Conservation (phyloP, 805 yeast genomes). For the Saturnispora saitoi region DNA sequence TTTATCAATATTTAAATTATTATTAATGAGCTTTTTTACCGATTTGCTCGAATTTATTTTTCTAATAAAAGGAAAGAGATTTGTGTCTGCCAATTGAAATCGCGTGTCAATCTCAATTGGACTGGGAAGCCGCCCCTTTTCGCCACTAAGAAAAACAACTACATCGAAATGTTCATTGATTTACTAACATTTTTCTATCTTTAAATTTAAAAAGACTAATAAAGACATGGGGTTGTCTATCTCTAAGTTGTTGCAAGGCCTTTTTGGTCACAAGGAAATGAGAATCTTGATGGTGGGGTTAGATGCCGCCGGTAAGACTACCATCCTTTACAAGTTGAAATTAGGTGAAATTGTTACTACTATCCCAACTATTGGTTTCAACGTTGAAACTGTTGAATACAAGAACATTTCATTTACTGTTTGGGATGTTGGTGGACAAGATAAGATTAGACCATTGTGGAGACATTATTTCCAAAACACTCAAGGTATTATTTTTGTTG, state of each 20-base stretch:
- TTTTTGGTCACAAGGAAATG: constrained; percentile 96
- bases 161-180: background rate
- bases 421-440: constrained; percentile 99
- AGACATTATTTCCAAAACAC: constrained; percentile 98
- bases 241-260: constrained; percentile 90
- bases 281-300: constrained; percentile 97
- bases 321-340: constrained; percentile 89
- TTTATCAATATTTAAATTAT: too few species aligned
- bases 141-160: constrained; percentile 5
- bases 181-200: background rate
- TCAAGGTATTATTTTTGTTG: constrained; percentile 96
- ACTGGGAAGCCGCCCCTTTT: constrained; percentile 4
- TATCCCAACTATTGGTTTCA: constrained; percentile 95
- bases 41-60: too few species aligned
- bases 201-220: constrained; percentile 9
- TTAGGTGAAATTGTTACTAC: constrained; percentile 95
- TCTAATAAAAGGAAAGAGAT: too few species aligned
- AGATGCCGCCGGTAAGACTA: constrained; percentile 98
- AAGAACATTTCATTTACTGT: constrained; percentile 94
- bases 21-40: too few species aligned
- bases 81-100: constrained; percentile 6
- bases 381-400: constrained; percentile 95
- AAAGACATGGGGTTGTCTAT: constrained; percentile 82
- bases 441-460: constrained; percentile 97
- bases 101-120: constrained; percentile 6